Base-by-base conservation (phyloP, 2,329 filamentous ascomycete species). In the Aspergillus oerlinghausenensis region DNA sequence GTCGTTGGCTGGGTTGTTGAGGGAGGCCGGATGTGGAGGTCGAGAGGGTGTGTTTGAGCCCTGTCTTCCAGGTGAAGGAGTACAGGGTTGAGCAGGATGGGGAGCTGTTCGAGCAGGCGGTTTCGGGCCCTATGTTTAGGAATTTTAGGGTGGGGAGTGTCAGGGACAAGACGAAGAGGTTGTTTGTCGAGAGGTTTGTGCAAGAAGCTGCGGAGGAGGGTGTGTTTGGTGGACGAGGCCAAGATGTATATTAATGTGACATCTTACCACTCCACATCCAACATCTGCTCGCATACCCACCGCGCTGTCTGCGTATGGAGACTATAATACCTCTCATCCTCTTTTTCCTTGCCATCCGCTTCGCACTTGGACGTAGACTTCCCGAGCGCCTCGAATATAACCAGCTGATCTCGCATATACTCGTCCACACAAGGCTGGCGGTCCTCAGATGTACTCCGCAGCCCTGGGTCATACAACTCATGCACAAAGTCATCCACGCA, bases 341-440 rank as follows among this genome's bases (percentile, higher is more conserved):
- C 69, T 21, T 52, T 45, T 59, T 62, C 63, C 25, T 57, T 32
- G 47, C 23, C 62, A 19, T 56, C 57, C 25, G 50, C 53, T 25
- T 51, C 26, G 4, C 25, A 51, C 32, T 45, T 29, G 29, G 32
- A 59, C 2, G 21, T 68, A 65, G n/a, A 65, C 67, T 70, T 62
- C 4, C 81, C 81, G 21, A 87, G 67, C 17, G 81, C 81, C 64
- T 85, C 82, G 56, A 84, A 86, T 0, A 86, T 75, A 1, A 85
- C 79, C 26, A 86, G 61, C 63, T 86, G 84, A 67, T 86, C 84
- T 47, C 80, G 72, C 77, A 84, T 76, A 59, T 78, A 75, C 64
- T 78, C 75, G 62, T 86, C 84, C 3, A 84, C 77, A 61, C 76
- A 81, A 0, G 80, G 77, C 52, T 51, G 57, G 43, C 28, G 62